These are phyloP conservation scores for Hordeum marinum DNA, from an alignment of 176 grass and related monocot genomes.

Conservation along the genomic window DNA sequence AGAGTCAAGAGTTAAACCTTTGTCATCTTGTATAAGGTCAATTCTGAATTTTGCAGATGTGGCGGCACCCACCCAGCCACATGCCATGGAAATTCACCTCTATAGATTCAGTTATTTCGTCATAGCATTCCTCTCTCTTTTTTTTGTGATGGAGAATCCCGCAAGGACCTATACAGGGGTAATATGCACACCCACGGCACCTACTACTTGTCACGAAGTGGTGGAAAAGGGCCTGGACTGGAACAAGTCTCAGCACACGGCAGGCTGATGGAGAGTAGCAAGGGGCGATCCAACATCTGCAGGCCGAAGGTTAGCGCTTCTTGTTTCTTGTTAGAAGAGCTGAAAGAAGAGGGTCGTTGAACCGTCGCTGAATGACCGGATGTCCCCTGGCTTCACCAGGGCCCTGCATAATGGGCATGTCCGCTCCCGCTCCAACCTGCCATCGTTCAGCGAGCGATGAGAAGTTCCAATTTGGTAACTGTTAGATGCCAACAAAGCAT, in stretches of 20 bases:
- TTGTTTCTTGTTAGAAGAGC: slow-evolving; percentile 51
- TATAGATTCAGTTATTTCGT: not conserved
- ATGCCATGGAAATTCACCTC: not conserved
- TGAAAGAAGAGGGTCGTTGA: slow-evolving; percentile 90
- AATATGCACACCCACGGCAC: slow-evolving; percentile 9
- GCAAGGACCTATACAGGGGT: not conserved
- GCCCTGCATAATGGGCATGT: slow-evolving; percentile 88
- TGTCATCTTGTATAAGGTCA: not conserved
- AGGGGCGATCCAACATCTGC: slow-evolving; percentile 16
- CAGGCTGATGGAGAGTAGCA: slow-evolving; percentile 5
- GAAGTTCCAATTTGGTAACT: not conserved
- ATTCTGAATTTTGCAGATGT: not conserved
- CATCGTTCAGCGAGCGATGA: not conserved
- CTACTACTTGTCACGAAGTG: not conserved
- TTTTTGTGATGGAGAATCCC: not conserved
- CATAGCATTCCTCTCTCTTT: not conserved
- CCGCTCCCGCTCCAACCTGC: slow-evolving; percentile 94
- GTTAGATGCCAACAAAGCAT: not conserved
- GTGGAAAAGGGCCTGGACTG: not conserved
- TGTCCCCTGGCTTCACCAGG: slow-evolving; percentile 79
- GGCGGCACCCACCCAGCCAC: not conserved
- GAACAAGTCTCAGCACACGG: not conserved
- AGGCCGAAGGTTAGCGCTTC: slow-evolving; percentile 21
- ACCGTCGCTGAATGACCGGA: slow-evolving; percentile 77
- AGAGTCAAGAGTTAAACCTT: not conserved